Evolutionary conservation across 2,329 filamentous ascomycete species (phyloP), one percentile per base, ranked within the genome.

Genomic region (Aspergillus sp.): DNA sequence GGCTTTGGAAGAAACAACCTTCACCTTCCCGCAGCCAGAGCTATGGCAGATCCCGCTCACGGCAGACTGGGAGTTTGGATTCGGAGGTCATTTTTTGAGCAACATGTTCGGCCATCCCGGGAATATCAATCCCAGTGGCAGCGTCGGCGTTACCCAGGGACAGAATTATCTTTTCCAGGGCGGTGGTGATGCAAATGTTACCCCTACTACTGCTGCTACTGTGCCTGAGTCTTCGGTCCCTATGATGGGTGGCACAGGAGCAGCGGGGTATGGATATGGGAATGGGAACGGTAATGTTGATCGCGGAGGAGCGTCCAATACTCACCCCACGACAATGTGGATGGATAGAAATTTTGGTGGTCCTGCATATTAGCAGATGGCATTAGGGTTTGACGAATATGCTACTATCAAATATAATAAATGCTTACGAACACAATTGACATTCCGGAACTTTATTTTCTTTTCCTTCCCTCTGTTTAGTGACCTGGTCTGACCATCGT

Each of bases 41-140:
- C 76, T 97, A 35, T 98, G 93, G 86, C 89, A 92, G 71, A 86
- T 96, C 80, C 92, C 93, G 0, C 91, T 96, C 84, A 91, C 90
- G 7, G 82, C 96, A 17, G 92, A 97, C 69, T 96, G 91, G 91
- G 90, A 87, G 56, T 62, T 70, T 37, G 63, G 68, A 19, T 63
- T 69, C 39, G 63, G 67, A 19, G 61, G 63, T 8, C 67, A 70
- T 12, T 59, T 69, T 17, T n/a, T 46, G 44, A 15, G 23, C 24
- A 48, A 35, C 7, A 33, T 35, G 27, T 48, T 48, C n/a, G 6
- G n/a, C 5, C 45, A 33, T 8, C 40, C 39, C 8, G 15, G 4
- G 15, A 24, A 24, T 48, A 24, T n/a, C 44, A 23, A 15, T 17
- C 5, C 31, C 35, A 37, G 35, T n/a, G 35, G 35, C 14, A 37